Evolutionary conservation across 139 green algal genomes (phyloP).

Genomic region (Coccomyxa sp.): DNA sequence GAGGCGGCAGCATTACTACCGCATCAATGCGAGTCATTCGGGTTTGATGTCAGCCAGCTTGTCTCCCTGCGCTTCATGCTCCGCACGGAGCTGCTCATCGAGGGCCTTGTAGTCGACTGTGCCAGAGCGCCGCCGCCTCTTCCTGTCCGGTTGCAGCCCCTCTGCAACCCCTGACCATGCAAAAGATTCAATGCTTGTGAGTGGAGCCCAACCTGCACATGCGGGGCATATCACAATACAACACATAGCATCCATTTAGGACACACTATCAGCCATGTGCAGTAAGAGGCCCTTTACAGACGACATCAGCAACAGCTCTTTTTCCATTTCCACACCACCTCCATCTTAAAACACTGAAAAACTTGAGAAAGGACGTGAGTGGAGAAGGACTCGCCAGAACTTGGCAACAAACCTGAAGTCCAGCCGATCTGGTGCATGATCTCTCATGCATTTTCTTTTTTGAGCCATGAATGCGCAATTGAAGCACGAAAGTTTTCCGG

Average conservation of each 20-base stretch:
- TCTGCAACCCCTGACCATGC: not conserved
- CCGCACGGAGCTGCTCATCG: slow-evolving; percentile 63
- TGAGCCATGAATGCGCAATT: too few species aligned
- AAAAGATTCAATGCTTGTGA: not conserved
- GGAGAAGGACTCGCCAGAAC: too few species aligned
- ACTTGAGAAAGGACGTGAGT: too few species aligned
- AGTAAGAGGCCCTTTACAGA: too few species aligned
- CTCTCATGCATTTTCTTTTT: too few species aligned
- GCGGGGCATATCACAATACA: not conserved
- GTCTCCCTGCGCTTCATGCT: slow-evolving; percentile 12
- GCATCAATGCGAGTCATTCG: not conserved
- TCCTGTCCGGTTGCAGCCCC: not conserved
- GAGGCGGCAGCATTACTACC: too few species aligned
- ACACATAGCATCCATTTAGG: not conserved
- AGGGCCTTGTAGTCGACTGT: slow-evolving; percentile 70
- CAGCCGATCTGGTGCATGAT: too few species aligned
- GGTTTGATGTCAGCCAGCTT: not conserved
- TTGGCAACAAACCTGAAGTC: too few species aligned
- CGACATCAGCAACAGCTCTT: too few species aligned
- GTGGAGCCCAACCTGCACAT: not conserved
- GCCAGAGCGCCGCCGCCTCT: slow-evolving; percentile 42
- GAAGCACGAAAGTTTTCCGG: too few species aligned
- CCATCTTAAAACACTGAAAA: too few species aligned
- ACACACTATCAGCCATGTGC: slow-evolving; percentile 9
- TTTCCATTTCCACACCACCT: too few species aligned